Percentiles rank a stretch among this genome's conserved stretches.
Evolutionary conservation across 1,284 basidiomycete genomes (phyloP).

Genomic region (Rhodotorula sp.): DNA sequence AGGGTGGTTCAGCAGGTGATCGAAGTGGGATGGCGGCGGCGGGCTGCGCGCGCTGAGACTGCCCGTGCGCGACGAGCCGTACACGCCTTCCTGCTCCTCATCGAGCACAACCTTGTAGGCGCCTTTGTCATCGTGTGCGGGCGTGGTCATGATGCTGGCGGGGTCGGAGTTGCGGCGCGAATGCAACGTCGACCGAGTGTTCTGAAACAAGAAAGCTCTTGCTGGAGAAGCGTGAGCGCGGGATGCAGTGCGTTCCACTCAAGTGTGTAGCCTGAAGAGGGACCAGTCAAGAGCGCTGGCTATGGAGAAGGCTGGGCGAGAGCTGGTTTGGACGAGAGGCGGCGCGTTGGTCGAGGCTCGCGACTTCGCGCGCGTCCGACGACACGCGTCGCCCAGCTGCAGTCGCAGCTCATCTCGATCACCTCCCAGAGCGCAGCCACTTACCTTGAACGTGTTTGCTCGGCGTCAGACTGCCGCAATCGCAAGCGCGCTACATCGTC

Average conservation of each 20-base stretch:
- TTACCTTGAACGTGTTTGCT: too few species aligned
- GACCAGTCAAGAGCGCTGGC: not conserved
- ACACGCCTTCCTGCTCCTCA: slow-evolving; percentile 18
- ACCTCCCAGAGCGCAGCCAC: too few species aligned
- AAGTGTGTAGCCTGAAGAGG: not conserved
- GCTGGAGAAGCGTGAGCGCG: not conserved
- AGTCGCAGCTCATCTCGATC: too few species aligned
- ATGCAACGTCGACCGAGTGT: not conserved
- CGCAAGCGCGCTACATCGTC: too few species aligned
- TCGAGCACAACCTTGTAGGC: slow-evolving; percentile 35
- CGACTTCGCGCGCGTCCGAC: not conserved
- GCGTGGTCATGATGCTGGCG: not conserved
- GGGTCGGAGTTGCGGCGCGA: not conserved
- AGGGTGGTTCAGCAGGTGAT: slow-evolving; percentile 45
- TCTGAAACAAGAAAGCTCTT: not conserved
- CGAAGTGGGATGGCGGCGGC: not conserved
- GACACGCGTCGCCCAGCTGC: too few species aligned
- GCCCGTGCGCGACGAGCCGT: slow-evolving; percentile 1
- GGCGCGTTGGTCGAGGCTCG: not conserved
- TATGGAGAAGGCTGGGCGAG: not conserved
- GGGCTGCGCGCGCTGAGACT: slow-evolving; percentile 2
- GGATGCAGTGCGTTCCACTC: not conserved
- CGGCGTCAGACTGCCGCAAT: too few species aligned
- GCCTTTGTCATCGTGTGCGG: slow-evolving; percentile 19
- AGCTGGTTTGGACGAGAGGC: not conserved